A percentile compares a stretch with the other conserved stretches of the same genome.
Evolutionary conservation across 1,284 basidiomycete species (phyloP).

Genomic region (Trichosporon coremiiforme): DNA sequence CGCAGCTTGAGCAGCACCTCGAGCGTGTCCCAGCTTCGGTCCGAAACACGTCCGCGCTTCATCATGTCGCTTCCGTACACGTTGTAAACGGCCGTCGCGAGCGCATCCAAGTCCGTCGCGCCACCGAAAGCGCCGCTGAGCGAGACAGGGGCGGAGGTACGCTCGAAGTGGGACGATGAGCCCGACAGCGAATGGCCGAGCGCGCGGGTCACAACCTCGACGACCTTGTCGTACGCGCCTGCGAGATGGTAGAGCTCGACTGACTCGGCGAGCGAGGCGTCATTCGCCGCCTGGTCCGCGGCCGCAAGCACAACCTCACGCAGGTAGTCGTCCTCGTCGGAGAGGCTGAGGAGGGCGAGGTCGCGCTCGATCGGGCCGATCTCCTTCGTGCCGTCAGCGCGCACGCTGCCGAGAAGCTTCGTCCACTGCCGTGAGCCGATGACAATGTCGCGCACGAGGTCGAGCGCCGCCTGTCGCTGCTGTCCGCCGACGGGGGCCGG

Average conservation of each 20-base stretch:
- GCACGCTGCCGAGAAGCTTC: slow-evolving; percentile 85
- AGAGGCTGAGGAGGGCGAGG: slow-evolving; percentile 73
- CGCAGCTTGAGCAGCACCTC: slow-evolving; percentile 74
- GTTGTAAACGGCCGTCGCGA: slow-evolving; percentile 78
- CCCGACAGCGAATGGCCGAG: slow-evolving; percentile 80
- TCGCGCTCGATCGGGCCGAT: slow-evolving; percentile 85
- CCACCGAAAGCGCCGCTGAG: slow-evolving; percentile 51
- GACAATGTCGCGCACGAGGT: slow-evolving; percentile 83
- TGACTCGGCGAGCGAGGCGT: slow-evolving; percentile 76
- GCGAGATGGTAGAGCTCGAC: slow-evolving; percentile 96
- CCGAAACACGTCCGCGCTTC: slow-evolving; percentile 72
- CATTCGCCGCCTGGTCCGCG: slow-evolving; percentile 70
- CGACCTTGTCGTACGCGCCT: slow-evolving; percentile 84
- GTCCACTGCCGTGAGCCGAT: slow-evolving; percentile 81
- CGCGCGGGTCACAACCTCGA: slow-evolving; percentile 82
- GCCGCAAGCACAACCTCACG: slow-evolving; percentile 79
- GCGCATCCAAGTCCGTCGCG: slow-evolving; percentile 65
- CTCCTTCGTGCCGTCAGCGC: slow-evolving; percentile 85
- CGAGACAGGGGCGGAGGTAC: slow-evolving; percentile 24
- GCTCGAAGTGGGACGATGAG: slow-evolving; percentile 51
- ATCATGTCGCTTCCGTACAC: slow-evolving; percentile 82
- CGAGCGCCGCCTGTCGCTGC: slow-evolving; percentile 82
- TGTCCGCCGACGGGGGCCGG: slow-evolving; percentile 67
- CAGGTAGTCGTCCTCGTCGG: slow-evolving; percentile 72
- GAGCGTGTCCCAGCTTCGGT: slow-evolving; percentile 69